Evolutionary conservation across 768 basidiomycete genomes (phyloP).

Genomic region (Coprinopsis sp.): DNA sequence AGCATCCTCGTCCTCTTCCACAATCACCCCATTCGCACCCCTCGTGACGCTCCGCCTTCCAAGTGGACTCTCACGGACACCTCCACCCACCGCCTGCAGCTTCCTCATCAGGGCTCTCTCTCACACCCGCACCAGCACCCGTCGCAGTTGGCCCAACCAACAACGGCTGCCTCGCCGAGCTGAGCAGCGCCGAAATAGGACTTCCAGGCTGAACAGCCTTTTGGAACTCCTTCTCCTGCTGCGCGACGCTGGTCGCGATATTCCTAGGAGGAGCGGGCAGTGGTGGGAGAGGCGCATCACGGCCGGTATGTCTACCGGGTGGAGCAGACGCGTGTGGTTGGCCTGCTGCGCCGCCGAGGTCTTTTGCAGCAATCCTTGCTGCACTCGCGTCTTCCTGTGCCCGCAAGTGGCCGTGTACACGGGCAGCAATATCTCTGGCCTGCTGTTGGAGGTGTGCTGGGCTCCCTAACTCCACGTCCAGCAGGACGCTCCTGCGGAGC

Average conservation of each 20-base stretch:
- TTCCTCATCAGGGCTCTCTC: constrained; percentile 47
- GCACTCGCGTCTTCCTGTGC: no score
- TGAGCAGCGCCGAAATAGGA: constrained; percentile 88
- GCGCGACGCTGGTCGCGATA: constrained; percentile 59
- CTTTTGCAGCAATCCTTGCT: constrained; percentile 13
- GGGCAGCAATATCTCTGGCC: not conserved
- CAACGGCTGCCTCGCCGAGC: constrained; percentile 83
- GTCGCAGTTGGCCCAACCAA: constrained; percentile 50
- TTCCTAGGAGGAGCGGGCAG: no score
- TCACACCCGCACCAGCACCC: constrained; percentile 18
- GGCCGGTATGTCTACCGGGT: no score
- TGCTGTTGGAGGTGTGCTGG: constrained; percentile 1
- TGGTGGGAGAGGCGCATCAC: no score
- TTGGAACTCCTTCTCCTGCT: constrained; percentile 96
- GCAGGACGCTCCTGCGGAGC: constrained; percentile 55
- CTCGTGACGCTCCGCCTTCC: constrained; percentile 36
- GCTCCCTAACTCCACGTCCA: constrained; percentile 58
- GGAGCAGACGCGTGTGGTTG: no score
- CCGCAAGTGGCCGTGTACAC: not conserved
- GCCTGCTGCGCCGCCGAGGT: no score
- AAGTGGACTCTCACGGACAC: constrained; percentile 46
- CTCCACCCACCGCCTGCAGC: constrained; percentile 42
- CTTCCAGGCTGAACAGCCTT: constrained; percentile 92
- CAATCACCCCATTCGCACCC: constrained; percentile 42
- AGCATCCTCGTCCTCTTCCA: constrained; percentile 26